Conservation (phyloP, 1,139 yeast genomes). For the Geotrichum citri-aurantii region DNA sequence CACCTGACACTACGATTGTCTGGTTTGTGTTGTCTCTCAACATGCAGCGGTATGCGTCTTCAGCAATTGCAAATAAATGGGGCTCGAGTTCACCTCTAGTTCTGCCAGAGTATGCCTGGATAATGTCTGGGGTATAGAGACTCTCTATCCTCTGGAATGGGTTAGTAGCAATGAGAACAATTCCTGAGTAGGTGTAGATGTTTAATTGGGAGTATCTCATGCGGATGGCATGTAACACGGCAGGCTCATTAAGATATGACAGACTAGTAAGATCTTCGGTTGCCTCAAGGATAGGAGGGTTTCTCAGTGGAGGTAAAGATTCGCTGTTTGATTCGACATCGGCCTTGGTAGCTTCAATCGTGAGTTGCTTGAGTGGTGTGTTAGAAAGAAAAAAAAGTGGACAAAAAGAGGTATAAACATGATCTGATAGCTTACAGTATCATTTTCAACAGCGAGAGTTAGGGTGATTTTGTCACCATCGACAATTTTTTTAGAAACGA, state of each 20-base stretch:
- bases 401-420: not conserved
- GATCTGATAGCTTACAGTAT: constrained; percentile 30
- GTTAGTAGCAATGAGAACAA: constrained; percentile 91
- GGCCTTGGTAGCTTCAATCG: constrained; percentile 33
- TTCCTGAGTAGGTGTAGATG: constrained; percentile 94
- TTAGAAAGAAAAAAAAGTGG: not conserved
- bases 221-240: constrained; percentile 88
- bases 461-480: constrained; percentile 49
- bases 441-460: constrained; percentile 58
- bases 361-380: constrained; percentile 21
- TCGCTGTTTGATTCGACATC: constrained; percentile 44
- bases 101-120: constrained; percentile 89
- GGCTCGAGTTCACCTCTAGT: constrained; percentile 94
- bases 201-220: constrained; percentile 82
- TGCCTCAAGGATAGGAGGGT: constrained; percentile 89
- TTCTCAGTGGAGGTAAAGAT: constrained; percentile 67
- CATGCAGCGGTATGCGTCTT: constrained; percentile 94
- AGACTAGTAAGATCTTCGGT: constrained; percentile 91
- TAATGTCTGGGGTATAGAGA: constrained; percentile 82
- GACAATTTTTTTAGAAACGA: constrained; percentile 51
- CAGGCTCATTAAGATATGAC: constrained; percentile 89
- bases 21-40: constrained; percentile 77
- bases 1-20: constrained; percentile 96
- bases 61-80: constrained; percentile 95
- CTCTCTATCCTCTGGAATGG: constrained; percentile 93